A percentile compares a stretch with the other conserved stretches of the same genome.
phyloP scores from a whole-genome alignment of 371 early-diverging fungal genomes.

The Rhizopus arrhizus region DNA sequence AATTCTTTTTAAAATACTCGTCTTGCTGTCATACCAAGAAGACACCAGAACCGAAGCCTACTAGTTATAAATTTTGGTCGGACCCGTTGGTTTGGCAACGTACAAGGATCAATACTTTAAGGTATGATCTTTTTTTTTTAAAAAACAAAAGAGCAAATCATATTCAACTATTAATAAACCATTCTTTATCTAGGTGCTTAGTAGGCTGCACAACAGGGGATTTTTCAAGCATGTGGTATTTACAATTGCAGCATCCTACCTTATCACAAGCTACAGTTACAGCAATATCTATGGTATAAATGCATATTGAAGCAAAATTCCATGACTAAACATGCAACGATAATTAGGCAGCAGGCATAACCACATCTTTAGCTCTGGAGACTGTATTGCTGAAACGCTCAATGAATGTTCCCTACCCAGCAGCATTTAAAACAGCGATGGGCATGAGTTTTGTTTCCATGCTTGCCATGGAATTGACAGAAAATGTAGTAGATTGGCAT shows the following conservation, averaged over 20 bases:
- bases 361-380: constrained; percentile 55
- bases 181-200: constrained; percentile 35
- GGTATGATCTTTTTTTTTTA: constrained; percentile 18
- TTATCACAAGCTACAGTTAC: constrained; percentile 43
- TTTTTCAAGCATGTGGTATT: constrained; percentile 55
- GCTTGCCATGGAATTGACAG: constrained; percentile 60
- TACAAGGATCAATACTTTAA: constrained; percentile 50
- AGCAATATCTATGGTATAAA: constrained; percentile 51
- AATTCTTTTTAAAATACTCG: neutral
- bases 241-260: constrained; percentile 47
- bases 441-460: constrained; percentile 63
- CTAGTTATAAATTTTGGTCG: constrained; percentile 44
- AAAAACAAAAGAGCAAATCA: no score
- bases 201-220: constrained; percentile 59
- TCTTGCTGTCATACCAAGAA: neutral
- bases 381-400: constrained; percentile 49
- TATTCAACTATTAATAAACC: no score
- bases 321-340: no score
- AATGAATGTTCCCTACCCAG: constrained; percentile 37
- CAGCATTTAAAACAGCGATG: constrained; percentile 58
- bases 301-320: no score
- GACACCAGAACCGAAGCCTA: neutral
- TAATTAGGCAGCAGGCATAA: constrained; percentile 45
- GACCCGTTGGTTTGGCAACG: constrained; percentile 52
- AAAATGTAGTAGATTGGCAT: constrained; percentile 57